Percentiles rank a stretch among this genome's conserved stretches.
phyloP scores from a whole-genome alignment of 192 early-diverging fungal species.

The Backusella liffmaniae region DNA sequence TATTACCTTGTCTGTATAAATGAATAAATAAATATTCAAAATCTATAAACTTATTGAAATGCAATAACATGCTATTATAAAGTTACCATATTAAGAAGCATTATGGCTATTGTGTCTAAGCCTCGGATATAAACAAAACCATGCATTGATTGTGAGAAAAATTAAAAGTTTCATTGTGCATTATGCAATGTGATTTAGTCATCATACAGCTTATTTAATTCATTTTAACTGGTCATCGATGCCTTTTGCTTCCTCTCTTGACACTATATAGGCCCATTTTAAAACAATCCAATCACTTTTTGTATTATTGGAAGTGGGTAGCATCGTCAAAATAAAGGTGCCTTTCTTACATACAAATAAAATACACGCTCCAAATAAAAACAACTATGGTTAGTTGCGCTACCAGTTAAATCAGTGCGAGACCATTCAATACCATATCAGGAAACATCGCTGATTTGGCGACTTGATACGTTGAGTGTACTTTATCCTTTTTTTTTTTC shows the following conservation, averaged over 20 bases:
- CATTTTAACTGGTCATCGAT: conserved; percentile 60
- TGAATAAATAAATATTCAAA: no score
- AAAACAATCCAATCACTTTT: conserved; percentile 47
- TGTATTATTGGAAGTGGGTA: conserved; percentile 25
- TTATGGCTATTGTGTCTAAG: not conserved
- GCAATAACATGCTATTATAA: not conserved
- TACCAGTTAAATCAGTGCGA: conserved; percentile 70
- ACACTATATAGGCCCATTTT: conserved; percentile 33
- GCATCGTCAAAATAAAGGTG: conserved; percentile 41
- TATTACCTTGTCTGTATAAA: no score
- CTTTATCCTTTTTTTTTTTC: no score
- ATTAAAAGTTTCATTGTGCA: not conserved
- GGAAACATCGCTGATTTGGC: conserved; percentile 47
- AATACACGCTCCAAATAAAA: conserved; percentile 9
- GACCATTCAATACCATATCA: conserved; percentile 62
- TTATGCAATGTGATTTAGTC: not conserved
- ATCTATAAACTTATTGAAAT: not conserved
- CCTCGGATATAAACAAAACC: not conserved
- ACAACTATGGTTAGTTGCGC: conserved; percentile 63
- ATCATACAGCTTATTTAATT: not conserved
- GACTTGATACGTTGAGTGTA: conserved; percentile 53
- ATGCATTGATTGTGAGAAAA: not conserved
- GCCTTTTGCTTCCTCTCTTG: conserved; percentile 48
- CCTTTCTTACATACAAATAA: conserved; percentile 44
- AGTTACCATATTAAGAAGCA: not conserved